Percentiles rank a stretch among this genome's conserved stretches.
Conservation (phyloP, 495 filamentous ascomycete species). For the Extremus antarcticus region DNA sequence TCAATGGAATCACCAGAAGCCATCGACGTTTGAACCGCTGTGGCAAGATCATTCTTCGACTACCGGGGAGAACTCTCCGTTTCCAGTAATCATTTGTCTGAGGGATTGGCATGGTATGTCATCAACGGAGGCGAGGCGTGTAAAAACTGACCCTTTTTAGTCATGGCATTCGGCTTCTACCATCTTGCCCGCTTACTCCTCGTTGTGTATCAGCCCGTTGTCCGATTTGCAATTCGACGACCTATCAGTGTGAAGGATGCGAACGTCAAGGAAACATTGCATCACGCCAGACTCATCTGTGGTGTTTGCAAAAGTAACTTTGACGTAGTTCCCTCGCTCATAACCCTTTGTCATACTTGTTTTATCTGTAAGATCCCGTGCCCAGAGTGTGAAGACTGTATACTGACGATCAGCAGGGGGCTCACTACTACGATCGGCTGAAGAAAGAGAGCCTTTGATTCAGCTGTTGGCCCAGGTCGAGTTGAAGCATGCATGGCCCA, state of each 20-base stretch:
- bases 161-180: constrained; percentile 10
- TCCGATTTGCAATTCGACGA: background rate
- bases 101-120: background rate
- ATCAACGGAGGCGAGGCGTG: too few relatives aligned
- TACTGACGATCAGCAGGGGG: background rate
- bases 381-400: background rate
- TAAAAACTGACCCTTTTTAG: too few relatives aligned
- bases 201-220: constrained; percentile 4
- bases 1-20: background rate
- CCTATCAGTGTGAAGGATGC: too few relatives aligned
- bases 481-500: background rate
- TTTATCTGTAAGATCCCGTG: background rate
- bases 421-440: background rate
- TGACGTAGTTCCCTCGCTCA: background rate
- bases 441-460: background rate
- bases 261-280: too few relatives aligned
- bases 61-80: too few relatives aligned
- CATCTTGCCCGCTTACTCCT: constrained; percentile 11
- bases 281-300: background rate
- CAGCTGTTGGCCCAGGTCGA: background rate
- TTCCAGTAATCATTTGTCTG: background rate
- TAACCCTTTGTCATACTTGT: background rate
- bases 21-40: background rate
- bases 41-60: too few relatives aligned
- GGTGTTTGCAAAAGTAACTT: background rate